These are phyloP conservation scores for Clathrus columnatus DNA, from an alignment of 768 basidiomycete genomes.

Conservation along the genomic window DNA sequence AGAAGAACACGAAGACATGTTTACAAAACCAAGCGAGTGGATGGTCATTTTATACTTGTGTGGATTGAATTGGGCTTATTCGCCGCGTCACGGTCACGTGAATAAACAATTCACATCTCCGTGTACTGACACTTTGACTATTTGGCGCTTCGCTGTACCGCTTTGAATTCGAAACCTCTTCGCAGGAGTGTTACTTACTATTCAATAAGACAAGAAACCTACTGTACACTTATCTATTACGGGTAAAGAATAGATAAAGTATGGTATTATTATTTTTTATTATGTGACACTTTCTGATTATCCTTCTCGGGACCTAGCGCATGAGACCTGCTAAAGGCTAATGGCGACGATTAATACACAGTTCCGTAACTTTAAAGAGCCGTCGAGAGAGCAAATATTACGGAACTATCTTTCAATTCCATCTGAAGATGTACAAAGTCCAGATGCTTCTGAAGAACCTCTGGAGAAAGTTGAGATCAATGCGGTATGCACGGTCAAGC, in stretches of 20 bases:
- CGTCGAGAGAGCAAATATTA: constrained; percentile 77
- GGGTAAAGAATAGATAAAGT: not conserved
- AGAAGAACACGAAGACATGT: not conserved
- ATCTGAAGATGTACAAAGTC: constrained; percentile 13
- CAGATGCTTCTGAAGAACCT: not conserved
- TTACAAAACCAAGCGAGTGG: not conserved
- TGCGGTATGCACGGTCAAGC: constrained; percentile 23
- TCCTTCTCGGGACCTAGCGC: not conserved
- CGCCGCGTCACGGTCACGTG: not conserved
- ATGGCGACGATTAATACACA: constrained; percentile 85
- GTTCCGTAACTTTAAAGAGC: constrained; percentile 87
- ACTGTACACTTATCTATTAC: not conserved
- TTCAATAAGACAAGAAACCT: not conserved
- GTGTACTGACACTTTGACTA: no score
- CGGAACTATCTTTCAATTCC: constrained; percentile 85
- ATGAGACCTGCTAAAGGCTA: not conserved
- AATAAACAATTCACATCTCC: no score
- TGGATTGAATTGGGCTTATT: no score
- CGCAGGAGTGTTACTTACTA: not conserved
- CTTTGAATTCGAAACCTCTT: not conserved
- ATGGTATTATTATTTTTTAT: not conserved
- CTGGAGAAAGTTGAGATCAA: constrained; percentile 8
- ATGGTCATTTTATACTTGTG: not conserved
- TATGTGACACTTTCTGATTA: not conserved
- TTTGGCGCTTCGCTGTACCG: no score